These are phyloP conservation scores for Beauveria bassiana DNA, from an alignment of 2,329 filamentous ascomycete genomes.

Conservation along the genomic window DNA sequence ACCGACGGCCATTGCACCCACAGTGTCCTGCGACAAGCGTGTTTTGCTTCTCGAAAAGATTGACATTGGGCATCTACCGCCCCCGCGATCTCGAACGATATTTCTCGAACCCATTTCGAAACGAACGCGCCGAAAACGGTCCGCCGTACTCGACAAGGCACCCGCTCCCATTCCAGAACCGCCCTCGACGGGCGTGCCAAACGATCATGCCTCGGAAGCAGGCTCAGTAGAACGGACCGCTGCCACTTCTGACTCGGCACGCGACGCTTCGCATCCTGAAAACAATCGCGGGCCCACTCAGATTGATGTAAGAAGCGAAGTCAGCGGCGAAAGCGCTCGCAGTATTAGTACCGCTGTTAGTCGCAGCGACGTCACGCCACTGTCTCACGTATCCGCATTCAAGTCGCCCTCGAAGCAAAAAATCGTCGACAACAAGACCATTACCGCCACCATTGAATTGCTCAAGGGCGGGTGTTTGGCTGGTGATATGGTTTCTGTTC, in stretches of 20 bases:
- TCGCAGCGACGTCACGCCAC: constrained; percentile 34
- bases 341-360: constrained; percentile 60
- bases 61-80: constrained; percentile 68
- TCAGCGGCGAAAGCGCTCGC: constrained; percentile 61
- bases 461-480: constrained; percentile 76
- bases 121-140: constrained; percentile 55
- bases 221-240: constrained; percentile 33
- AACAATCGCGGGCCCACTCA: constrained; percentile 33
- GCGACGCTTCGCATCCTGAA: constrained; percentile 25
- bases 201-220: constrained; percentile 27
- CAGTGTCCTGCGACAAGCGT: constrained; percentile 71
- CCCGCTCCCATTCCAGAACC: constrained; percentile 34
- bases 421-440: constrained; percentile 61
- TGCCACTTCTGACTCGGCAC: constrained; percentile 31
- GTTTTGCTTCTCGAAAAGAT: constrained; percentile 74
- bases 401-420: constrained; percentile 31
- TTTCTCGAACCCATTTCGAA: constrained; percentile 82
- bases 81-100: constrained; percentile 73
- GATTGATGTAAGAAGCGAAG: constrained; percentile 56
- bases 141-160: constrained; percentile 34
- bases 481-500: constrained; percentile 74
- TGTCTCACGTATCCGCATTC: constrained; percentile 24
- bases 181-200: constrained; percentile 14
- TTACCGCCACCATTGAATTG: constrained; percentile 79
- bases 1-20: constrained; percentile 77